Evolutionary conservation across 2,329 filamentous ascomycete species (phyloP).

Genomic region (Leptosphaerulina australis): DNA sequence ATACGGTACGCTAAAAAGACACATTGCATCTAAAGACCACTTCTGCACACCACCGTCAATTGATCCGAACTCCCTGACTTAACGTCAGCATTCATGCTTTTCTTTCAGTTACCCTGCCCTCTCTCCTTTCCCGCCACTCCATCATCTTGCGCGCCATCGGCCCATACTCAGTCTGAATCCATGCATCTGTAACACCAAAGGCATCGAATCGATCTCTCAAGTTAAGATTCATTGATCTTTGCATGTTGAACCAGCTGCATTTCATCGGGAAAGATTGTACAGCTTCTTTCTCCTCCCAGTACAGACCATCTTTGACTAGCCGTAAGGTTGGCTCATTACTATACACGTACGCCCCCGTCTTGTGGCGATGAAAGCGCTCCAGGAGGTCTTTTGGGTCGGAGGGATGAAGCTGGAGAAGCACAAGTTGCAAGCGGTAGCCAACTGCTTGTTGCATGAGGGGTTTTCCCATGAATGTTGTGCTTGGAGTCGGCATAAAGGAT

Average conservation of each 20-base stretch:
- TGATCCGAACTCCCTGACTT: too few species aligned
- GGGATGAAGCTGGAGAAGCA: conserved; percentile 6
- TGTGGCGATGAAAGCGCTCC: conserved; percentile 16
- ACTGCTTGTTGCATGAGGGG: conserved; percentile 6
- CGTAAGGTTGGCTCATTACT: neutral
- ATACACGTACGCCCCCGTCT: conserved; percentile 11
- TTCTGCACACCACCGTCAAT: too few species aligned
- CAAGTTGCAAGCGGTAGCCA: conserved; percentile 11
- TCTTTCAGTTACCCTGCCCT: too few species aligned
- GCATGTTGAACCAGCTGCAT: conserved; percentile 19
- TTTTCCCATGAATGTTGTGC: conserved; percentile 10
- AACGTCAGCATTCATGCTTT: too few species aligned
- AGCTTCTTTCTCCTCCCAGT: conserved; percentile 3
- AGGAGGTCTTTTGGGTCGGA: conserved; percentile 7
- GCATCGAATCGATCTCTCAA: conserved; percentile 11
- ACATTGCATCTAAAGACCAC: too few species aligned
- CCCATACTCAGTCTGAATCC: conserved; percentile 15
- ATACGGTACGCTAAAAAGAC: too few species aligned
- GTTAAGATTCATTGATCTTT: conserved; percentile 13
- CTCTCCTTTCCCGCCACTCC: conserved; percentile 13
- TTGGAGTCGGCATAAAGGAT: conserved; percentile 9
- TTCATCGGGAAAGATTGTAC: conserved; percentile 3
- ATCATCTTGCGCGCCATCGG: conserved; percentile 3
- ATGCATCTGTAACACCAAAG: conserved; percentile 14
- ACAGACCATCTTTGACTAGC: conserved; percentile 1